Conservation (phyloP, 2,329 filamentous ascomycete genomes). For the Aureobasidium sp. region DNA sequence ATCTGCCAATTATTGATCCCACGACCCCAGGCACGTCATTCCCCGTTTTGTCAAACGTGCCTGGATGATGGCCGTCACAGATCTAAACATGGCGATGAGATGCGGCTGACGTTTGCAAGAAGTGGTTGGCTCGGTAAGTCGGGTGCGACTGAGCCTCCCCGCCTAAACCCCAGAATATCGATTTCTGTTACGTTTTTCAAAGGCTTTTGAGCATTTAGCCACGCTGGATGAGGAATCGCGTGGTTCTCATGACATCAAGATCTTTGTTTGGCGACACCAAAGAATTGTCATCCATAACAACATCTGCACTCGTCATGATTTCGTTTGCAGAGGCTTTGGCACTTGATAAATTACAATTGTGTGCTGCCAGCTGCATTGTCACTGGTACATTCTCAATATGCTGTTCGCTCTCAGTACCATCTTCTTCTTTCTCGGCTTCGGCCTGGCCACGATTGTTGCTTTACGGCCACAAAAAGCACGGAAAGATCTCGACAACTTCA, state of each 20-base stretch:
- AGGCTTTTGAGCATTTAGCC: background rate
- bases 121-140: background rate
- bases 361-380: background rate
- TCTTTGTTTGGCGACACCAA: background rate
- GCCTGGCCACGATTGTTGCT: slow-evolving; percentile 17
- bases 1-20: background rate
- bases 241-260: slow-evolving; percentile 9
- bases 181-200: slow-evolving; percentile 7
- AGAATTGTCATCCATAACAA: background rate
- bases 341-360: background rate
- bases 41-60: background rate
- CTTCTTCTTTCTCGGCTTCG: slow-evolving; percentile 19
- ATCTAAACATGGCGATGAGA: background rate
- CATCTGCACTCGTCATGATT: background rate
- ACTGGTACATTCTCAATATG: slow-evolving; percentile 12
- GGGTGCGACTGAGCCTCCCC: slow-evolving; percentile 3
- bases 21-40: background rate
- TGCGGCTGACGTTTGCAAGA: background rate
- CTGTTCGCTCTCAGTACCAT: slow-evolving; percentile 19
- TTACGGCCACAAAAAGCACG: slow-evolving; percentile 17
- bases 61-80: background rate
- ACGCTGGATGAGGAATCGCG: background rate
- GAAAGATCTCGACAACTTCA: slow-evolving; percentile 9
- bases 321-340: background rate
- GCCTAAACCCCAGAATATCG: background rate